These are phyloP conservation scores for Spathaspora passalidarum DNA, from an alignment of 805 yeast species.

Conservation along the genomic window DNA sequence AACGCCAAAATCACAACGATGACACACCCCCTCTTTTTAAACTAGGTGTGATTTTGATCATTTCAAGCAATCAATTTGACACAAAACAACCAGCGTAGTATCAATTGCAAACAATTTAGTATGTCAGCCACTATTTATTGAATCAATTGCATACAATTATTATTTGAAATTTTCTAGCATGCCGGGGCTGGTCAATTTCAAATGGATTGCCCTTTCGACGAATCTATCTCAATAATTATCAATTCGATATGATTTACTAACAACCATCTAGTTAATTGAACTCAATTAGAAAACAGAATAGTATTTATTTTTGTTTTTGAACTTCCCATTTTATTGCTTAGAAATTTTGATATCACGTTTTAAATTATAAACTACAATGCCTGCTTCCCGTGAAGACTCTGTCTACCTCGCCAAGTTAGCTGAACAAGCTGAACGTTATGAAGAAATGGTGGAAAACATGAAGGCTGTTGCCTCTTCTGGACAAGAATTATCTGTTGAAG, in stretches of 20 bases:
- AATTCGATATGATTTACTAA: background rate
- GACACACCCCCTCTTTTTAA: background rate
- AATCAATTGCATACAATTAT: background rate
- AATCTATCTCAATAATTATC: background rate
- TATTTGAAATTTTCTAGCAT: background rate
- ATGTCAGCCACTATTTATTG: background rate
- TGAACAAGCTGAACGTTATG: conserved; percentile 99
- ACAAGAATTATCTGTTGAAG: conserved; percentile 94
- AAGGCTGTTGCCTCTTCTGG: conserved; percentile 95
- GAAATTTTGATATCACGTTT: background rate
- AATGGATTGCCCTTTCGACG: background rate
- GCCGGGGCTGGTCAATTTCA: background rate
- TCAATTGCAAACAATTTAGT: background rate
- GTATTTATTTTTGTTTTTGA: background rate
- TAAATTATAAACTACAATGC: conserved; percentile 40
- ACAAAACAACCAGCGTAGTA: background rate
- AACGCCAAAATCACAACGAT: background rate
- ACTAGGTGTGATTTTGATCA: background rate
- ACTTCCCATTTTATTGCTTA: background rate
- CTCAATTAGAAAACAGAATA: background rate
- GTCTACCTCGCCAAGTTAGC: conserved; percentile 97
- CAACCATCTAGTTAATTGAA: background rate
- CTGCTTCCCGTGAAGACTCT: conserved; percentile 93
- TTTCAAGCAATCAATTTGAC: background rate
- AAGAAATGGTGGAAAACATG: conserved; percentile 99